Percentiles rank a stretch among this genome's conserved stretches.
Evolutionary conservation across 208 protist genomes (phyloP).

Genomic region (Willaertia magna): DNA sequence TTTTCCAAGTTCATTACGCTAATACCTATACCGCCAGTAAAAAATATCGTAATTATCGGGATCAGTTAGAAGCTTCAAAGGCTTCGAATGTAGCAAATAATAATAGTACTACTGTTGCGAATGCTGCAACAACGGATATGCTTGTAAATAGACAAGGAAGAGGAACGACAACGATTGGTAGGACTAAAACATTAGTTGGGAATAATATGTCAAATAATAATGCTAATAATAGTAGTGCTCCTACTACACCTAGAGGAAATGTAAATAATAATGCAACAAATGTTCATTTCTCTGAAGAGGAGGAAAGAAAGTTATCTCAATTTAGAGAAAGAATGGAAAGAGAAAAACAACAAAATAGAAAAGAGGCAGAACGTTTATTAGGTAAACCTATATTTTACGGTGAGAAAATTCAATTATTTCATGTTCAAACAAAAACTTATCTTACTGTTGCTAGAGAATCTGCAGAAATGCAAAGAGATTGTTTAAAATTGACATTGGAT

Average conservation of each 20-base stretch:
- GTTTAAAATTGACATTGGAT: not conserved
- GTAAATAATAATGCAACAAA: not conserved
- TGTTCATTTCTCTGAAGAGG: too few relatives aligned
- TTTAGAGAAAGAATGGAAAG: not conserved
- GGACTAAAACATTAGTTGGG: too few relatives aligned
- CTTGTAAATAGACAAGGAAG: too few relatives aligned
- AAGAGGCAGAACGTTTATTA: not conserved
- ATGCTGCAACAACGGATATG: too few relatives aligned
- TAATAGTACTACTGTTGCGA: too few relatives aligned
- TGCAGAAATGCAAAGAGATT: constrained; percentile 3
- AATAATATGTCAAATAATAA: too few relatives aligned
- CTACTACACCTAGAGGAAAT: too few relatives aligned
- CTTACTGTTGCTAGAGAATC: not conserved
- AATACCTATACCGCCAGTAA: not conserved
- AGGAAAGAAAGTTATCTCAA: not conserved
- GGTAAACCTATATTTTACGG: not conserved
- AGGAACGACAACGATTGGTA: too few relatives aligned
- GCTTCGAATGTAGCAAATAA: not conserved
- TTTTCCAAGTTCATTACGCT: not conserved
- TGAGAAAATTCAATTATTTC: not conserved
- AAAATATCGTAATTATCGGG: not conserved
- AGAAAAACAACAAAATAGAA: not conserved
- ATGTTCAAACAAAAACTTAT: not conserved
- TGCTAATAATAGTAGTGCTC: too few relatives aligned
- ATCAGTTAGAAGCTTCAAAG: not conserved